Conservation (phyloP, 164 flowering plant species). For the Protea cynaroides region DNA sequence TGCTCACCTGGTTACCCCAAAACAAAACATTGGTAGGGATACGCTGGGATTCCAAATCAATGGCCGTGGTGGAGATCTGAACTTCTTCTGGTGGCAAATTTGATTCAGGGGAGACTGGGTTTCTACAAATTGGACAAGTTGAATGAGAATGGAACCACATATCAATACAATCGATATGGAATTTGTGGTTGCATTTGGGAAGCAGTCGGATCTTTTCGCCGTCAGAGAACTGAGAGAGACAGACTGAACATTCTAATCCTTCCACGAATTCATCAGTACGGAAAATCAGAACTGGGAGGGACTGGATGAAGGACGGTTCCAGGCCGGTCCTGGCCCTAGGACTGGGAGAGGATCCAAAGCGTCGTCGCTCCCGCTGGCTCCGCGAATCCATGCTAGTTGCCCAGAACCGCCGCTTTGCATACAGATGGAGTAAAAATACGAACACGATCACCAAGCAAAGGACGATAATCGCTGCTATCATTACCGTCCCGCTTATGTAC, state of each 20-base stretch:
- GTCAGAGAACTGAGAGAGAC: constrained; percentile 46
- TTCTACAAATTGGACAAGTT: constrained; percentile 75
- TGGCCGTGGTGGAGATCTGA: not conserved
- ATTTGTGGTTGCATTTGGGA: constrained; percentile 73
- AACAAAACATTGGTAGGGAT: constrained; percentile 67
- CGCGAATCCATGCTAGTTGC: constrained; percentile 55
- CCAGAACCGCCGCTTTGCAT: constrained; percentile 71
- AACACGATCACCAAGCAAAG: constrained; percentile 55
- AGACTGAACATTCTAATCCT: constrained; percentile 71
- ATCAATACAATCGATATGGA: constrained; percentile 77
- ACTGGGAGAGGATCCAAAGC: constrained; percentile 42
- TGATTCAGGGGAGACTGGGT: constrained; percentile 21
- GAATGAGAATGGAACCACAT: constrained; percentile 89
- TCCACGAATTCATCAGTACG: constrained; percentile 34
- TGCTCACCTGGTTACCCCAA: constrained; percentile 68
- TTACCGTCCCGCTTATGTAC: constrained; percentile 46
- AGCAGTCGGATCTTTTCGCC: constrained; percentile 65
- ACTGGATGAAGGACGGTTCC: constrained; percentile 41
- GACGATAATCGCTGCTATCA: constrained; percentile 48
- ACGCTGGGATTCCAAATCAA: constrained; percentile 26
- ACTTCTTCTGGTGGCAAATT: not conserved
- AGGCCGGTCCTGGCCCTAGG: constrained; percentile 42
- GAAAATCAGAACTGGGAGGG: constrained; percentile 42
- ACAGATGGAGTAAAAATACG: constrained; percentile 63
- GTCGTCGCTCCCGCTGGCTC: constrained; percentile 32